A percentile compares a stretch with the other conserved stretches of the same genome.
Evolutionary conservation across 345 rosid species (phyloP).

Genomic region (Psidium friedrichsthalianum): DNA sequence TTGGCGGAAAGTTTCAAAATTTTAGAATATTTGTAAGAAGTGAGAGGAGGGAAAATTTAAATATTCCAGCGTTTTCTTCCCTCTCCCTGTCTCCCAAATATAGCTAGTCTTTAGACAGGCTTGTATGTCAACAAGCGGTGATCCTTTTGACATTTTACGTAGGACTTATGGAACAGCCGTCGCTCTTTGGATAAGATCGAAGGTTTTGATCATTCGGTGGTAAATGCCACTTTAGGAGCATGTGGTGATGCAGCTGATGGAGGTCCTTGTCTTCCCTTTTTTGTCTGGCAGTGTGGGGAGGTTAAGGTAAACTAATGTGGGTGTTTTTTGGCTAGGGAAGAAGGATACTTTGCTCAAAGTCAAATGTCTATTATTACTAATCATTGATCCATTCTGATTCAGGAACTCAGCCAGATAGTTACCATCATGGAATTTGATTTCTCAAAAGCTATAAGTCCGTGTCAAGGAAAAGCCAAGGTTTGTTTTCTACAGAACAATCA

Average conservation of each 20-base stretch:
- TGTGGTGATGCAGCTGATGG: conserved; percentile 59
- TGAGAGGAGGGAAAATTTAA: background rate
- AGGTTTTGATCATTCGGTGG: conserved; percentile 82
- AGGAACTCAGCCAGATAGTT: conserved; percentile 64
- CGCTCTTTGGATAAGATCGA: conserved; percentile 54
- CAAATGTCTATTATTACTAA: background rate
- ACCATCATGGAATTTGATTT: conserved; percentile 70
- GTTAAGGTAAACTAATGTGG: conserved; percentile 34
- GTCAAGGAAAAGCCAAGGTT: conserved; percentile 61
- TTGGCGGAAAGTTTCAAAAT: background rate
- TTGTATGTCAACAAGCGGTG: background rate
- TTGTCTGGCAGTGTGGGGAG: conserved; percentile 86
- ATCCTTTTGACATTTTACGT: background rate
- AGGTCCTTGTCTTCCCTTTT: conserved; percentile 64
- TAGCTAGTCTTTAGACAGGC: background rate
- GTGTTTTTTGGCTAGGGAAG: background rate
- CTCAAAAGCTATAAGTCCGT: conserved; percentile 50
- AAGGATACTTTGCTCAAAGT: background rate
- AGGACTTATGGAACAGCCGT: conserved; percentile 89
- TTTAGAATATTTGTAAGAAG: background rate
- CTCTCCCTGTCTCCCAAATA: background rate
- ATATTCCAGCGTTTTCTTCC: background rate
- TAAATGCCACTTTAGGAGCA: conserved; percentile 69
- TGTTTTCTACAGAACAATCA: background rate
- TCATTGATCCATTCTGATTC: conserved; percentile 1